Conservation (phyloP, 2,329 filamentous ascomycete genomes). For the Endoconidiophora laricicola region DNA sequence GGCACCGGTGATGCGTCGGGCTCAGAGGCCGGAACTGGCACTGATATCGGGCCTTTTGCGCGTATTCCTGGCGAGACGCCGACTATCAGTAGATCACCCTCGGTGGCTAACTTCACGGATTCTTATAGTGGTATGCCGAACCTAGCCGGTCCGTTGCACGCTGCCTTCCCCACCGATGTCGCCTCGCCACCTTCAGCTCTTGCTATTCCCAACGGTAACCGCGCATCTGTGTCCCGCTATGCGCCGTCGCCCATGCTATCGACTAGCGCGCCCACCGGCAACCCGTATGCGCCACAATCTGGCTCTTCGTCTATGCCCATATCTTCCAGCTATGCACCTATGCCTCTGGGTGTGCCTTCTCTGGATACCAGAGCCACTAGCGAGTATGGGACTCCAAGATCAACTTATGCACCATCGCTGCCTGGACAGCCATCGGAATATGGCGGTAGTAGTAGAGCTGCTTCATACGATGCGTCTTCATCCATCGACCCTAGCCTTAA, state of each 20-base stretch:
- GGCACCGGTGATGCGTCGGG: constrained; percentile 49
- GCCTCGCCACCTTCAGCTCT: constrained; percentile 18
- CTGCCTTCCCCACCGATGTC: constrained; percentile 20
- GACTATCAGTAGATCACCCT: constrained; percentile 57
- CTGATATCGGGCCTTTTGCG: constrained; percentile 63
- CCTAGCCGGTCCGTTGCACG: constrained; percentile 12
- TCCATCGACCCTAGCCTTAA: too few species aligned
- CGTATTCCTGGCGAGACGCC: constrained; percentile 55
- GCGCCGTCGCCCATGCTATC: constrained; percentile 23
- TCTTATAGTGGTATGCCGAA: constrained; percentile 40
- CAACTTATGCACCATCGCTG: constrained; percentile 7
- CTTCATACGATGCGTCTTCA: constrained; percentile 7
- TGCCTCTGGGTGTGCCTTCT: constrained; percentile 1
- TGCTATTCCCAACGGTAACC: constrained; percentile 1
- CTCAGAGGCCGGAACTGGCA: constrained; percentile 33
- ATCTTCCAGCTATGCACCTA: constrained; percentile 4
- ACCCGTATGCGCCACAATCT: constrained; percentile 17
- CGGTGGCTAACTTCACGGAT: constrained; percentile 50
- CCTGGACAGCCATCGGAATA: constrained; percentile 9
- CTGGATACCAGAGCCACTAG: not conserved
- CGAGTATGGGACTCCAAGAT: constrained; percentile 4
- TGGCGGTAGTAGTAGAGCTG: not conserved
- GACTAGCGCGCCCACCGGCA: constrained; percentile 16
- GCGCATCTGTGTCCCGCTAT: constrained; percentile 30
- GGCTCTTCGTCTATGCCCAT: constrained; percentile 5